A percentile compares a stretch with the other conserved stretches of the same genome.
Conservation (phyloP, 805 yeast genomes). For the Ogataea salicorniae region DNA sequence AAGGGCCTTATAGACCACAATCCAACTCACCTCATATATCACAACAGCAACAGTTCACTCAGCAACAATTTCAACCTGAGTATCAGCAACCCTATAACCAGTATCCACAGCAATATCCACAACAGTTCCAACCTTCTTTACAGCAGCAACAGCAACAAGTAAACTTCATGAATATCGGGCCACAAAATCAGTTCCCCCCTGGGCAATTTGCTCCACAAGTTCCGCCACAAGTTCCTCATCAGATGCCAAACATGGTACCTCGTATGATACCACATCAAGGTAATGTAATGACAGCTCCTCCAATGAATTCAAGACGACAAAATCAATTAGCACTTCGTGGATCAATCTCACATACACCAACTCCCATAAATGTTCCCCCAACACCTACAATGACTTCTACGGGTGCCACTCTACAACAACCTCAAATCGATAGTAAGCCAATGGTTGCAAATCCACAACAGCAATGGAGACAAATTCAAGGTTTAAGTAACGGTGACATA, state of each 20-base stretch:
- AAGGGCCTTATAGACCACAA: not conserved
- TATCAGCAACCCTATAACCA: conserved; percentile 1
- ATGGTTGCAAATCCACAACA: not conserved
- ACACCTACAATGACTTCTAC: conserved; percentile 6
- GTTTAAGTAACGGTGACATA: conserved; percentile 8
- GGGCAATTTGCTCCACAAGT: conserved; percentile 9
- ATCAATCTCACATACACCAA: conserved; percentile 11
- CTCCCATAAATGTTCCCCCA: conserved; percentile 19
- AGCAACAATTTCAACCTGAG: conserved; percentile 3
- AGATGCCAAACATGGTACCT: conserved; percentile 4
- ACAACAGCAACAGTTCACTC: conserved; percentile 1
- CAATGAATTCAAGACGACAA: not conserved
- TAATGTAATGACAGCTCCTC: not conserved
- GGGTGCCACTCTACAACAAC: not conserved
- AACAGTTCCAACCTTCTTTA: not conserved
- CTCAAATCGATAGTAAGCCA: not conserved
- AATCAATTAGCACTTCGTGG: not conserved
- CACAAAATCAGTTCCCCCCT: conserved; percentile 7
- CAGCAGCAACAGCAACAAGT: conserved; percentile 4
- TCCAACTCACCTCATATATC: not conserved
- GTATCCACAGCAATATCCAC: not conserved
- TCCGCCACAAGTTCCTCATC: conserved; percentile 9
- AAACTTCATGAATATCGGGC: conserved; percentile 8
- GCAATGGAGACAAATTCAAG: conserved; percentile 20
- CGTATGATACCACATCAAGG: conserved; percentile 6